Conservation (phyloP, 2,329 filamentous ascomycete genomes). For the Talaromyces sp. region DNA sequence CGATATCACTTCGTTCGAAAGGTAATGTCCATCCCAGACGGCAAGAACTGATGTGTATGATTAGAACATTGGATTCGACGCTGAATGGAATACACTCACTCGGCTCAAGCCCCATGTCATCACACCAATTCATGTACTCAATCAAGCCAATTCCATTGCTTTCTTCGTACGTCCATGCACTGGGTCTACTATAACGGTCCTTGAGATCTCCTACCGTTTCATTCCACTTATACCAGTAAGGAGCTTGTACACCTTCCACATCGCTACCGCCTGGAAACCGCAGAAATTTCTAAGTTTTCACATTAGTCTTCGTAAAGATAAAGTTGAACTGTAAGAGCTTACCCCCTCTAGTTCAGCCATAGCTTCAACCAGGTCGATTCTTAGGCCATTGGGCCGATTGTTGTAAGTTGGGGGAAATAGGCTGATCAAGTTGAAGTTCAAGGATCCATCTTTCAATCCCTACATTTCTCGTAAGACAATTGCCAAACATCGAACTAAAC, state of each 20-base stretch:
- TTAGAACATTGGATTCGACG: neutral
- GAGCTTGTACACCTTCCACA: constrained; percentile 41
- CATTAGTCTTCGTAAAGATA: neutral
- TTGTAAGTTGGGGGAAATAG: constrained; percentile 63
- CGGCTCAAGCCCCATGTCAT: constrained; percentile 43
- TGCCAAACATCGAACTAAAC: too few species aligned
- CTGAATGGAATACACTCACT: neutral
- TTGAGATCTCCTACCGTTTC: constrained; percentile 43
- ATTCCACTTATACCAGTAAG: constrained; percentile 43
- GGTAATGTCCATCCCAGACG: constrained; percentile 6
- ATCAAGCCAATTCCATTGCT: constrained; percentile 58
- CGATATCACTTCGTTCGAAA: neutral
- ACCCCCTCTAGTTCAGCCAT: neutral
- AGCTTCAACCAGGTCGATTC: constrained; percentile 51
- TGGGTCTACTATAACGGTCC: constrained; percentile 54
- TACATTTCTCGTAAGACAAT: neutral
- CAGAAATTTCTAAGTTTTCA: constrained; percentile 52
- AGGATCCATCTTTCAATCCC: constrained; percentile 40
- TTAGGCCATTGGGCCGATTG: constrained; percentile 55
- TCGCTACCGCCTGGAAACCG: constrained; percentile 67
- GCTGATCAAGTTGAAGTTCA: constrained; percentile 60
- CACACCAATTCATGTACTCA: constrained; percentile 53
- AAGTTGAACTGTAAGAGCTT: neutral
- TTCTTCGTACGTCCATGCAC: constrained; percentile 60
- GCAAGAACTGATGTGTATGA: neutral